Percentiles rank a stretch among this genome's conserved stretches.
Evolutionary conservation across 2,329 filamentous ascomycete species (phyloP).

Genomic region (Verticillium nubilum): DNA sequence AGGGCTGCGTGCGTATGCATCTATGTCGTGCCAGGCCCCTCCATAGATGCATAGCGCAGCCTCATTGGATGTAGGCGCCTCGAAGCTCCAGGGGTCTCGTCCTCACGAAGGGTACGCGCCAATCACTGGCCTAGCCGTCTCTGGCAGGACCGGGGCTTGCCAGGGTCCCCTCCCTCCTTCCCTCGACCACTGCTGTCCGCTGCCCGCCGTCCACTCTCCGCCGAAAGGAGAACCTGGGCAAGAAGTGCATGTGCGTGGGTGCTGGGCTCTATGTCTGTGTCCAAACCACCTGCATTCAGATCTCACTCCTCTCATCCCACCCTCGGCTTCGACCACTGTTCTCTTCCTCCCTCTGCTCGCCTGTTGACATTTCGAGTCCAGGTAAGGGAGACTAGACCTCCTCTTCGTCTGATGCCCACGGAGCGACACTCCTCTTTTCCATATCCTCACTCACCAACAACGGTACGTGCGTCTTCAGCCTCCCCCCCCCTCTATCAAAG

Average conservation of each 20-base stretch:
- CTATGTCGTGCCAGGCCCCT: neutral
- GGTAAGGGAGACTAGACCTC: neutral
- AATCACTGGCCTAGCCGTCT: neutral
- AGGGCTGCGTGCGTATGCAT: neutral
- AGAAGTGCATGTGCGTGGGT: neutral
- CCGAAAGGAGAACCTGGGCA: neutral
- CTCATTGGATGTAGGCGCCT: neutral
- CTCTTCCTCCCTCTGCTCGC: neutral
- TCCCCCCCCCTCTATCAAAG: neutral
- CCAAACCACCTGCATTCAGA: neutral
- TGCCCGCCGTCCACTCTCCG: too few relatives aligned
- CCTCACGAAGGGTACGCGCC: neutral
- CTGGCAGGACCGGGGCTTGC: neutral
- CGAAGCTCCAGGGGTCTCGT: neutral
- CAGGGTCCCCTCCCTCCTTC: neutral
- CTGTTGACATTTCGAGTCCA: neutral
- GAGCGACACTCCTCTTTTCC: neutral
- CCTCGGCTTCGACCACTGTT: neutral
- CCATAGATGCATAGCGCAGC: neutral
- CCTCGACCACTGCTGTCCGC: neutral
- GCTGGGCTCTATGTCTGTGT: neutral
- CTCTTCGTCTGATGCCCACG: neutral
- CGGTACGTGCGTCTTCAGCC: neutral
- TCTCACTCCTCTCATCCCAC: neutral
- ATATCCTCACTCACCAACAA: neutral